Percentiles rank a stretch among this genome's conserved stretches.
Conservation (phyloP, 768 basidiomycete species). For the Rhizopogon salebrosus region DNA sequence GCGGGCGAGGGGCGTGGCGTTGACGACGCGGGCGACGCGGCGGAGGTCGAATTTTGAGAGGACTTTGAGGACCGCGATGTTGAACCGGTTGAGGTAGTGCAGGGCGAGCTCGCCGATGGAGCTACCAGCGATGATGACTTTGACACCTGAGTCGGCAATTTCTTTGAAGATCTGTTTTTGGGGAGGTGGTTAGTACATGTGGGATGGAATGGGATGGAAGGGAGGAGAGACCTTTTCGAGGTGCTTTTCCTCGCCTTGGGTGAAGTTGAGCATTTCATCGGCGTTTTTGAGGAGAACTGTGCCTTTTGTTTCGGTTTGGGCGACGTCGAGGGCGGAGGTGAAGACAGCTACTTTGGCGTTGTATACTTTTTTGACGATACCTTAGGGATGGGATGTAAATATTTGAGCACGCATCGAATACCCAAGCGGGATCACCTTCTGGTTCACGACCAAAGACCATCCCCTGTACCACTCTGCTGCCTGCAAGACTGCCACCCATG, state of each 20-base stretch:
- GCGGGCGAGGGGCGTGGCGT: conserved; percentile 93
- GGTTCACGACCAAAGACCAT: conserved; percentile 99
- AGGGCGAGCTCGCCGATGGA: conserved; percentile 92
- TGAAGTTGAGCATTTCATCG: conserved; percentile 96
- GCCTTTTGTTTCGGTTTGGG: conserved; percentile 98
- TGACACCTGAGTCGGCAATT: conserved; percentile 93
- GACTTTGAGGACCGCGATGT: conserved; percentile 94
- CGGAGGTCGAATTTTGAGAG: conserved; percentile 97
- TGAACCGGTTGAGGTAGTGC: conserved; percentile 92
- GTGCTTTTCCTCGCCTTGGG: conserved; percentile 92
- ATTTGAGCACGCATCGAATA: not conserved
- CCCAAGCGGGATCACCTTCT: conserved; percentile 53
- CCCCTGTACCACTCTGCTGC: conserved; percentile 86
- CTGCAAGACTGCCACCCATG: conserved; percentile 85
- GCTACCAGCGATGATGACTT: conserved; percentile 90
- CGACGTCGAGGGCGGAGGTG: conserved; percentile 86
- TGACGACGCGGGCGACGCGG: conserved; percentile 89
- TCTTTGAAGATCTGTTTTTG: conserved; percentile 85
- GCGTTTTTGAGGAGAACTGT: conserved; percentile 94
- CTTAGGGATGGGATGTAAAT: conserved; percentile 29
- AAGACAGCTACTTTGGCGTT: conserved; percentile 94
- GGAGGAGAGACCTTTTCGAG: conserved; percentile 66
- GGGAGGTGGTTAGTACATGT: conserved; percentile 1
- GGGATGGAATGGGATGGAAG: not conserved
- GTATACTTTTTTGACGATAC: conserved; percentile 73